Evolutionary conservation across 768 basidiomycete species (phyloP).

Genomic region (Tricholoma hemisulphureum): DNA sequence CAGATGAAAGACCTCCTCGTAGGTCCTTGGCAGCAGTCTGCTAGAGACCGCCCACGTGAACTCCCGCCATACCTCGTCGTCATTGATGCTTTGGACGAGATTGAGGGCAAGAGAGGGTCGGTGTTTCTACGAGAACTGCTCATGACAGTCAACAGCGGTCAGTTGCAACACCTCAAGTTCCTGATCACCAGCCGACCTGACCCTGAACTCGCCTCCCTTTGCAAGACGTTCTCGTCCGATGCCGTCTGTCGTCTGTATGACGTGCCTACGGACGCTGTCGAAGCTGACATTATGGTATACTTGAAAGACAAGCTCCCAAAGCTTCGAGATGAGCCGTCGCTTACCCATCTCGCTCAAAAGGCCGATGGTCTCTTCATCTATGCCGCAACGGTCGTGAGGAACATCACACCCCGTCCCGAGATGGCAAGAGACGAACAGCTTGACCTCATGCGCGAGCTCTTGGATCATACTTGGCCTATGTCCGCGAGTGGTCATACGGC

Average conservation of each 20-base stretch:
- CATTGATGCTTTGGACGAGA: conserved; percentile 11
- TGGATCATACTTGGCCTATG: no score
- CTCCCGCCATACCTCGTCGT: not conserved
- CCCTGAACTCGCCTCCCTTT: conserved; percentile 11
- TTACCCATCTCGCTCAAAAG: no score
- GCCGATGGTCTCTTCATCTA: no score
- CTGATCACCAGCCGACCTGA: not conserved
- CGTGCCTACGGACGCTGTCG: not conserved
- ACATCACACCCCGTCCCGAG: no score
- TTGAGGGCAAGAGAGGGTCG: not conserved
- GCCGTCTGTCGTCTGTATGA: not conserved
- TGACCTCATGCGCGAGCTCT: no score
- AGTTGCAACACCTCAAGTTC: not conserved
- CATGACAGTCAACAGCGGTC: not conserved
- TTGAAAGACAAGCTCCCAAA: no score
- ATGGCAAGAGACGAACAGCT: no score
- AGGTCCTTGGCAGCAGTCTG: not conserved
- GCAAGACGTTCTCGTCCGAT: conserved; percentile 12
- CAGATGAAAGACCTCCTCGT: not conserved
- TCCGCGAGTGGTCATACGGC: no score
- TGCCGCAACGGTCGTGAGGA: no score
- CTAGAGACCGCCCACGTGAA: no score
- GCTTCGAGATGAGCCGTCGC: no score
- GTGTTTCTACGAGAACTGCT: conserved; percentile 5
- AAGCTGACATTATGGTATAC: not conserved